Percentiles rank a stretch among this genome's conserved stretches.
Conservation (phyloP, 371 early-diverging fungal genomes). For the Umbelopsis sp. region DNA sequence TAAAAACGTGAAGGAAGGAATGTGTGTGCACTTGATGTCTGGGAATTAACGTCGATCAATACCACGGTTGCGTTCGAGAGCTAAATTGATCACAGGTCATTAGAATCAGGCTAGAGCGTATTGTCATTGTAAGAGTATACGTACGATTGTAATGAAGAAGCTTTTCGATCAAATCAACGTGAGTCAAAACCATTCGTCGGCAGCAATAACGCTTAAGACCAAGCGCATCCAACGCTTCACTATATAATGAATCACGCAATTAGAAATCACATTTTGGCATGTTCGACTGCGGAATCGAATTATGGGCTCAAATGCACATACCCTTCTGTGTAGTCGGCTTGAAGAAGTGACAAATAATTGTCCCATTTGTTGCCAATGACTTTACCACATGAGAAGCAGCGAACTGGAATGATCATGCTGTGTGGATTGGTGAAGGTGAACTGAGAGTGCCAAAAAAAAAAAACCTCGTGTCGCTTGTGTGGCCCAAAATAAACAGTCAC, state of each 20-base stretch:
- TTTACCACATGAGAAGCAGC: slow-evolving; percentile 98
- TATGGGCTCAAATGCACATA: slow-evolving; percentile 36
- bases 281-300: not conserved
- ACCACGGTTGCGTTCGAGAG: slow-evolving; percentile 30
- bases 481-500: slow-evolving; percentile 5
- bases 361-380: slow-evolving; percentile 99
- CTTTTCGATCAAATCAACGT: slow-evolving; percentile 99
- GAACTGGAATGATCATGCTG: slow-evolving; percentile 94
- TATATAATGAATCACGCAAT: slow-evolving; percentile 26
- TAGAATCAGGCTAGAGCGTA: not conserved
- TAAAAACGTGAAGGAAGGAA: not conserved
- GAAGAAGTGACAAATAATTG: slow-evolving; percentile 84
- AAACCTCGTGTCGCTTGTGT: not conserved
- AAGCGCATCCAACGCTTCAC: slow-evolving; percentile 91
- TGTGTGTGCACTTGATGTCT: not conserved
- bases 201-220: slow-evolving; percentile 99
- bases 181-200: slow-evolving; percentile 98
- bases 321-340: slow-evolving; percentile 78
- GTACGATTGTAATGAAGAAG: slow-evolving; percentile 93
- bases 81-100: slow-evolving; percentile 2
- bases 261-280: not conserved
- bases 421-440: not conserved
- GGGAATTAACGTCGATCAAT: slow-evolving; percentile 15
- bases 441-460: not conserved
- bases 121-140: slow-evolving; percentile 27